These are phyloP conservation scores for Suillus bovinus DNA, from an alignment of 768 basidiomycete genomes.

Conservation along the genomic window DNA sequence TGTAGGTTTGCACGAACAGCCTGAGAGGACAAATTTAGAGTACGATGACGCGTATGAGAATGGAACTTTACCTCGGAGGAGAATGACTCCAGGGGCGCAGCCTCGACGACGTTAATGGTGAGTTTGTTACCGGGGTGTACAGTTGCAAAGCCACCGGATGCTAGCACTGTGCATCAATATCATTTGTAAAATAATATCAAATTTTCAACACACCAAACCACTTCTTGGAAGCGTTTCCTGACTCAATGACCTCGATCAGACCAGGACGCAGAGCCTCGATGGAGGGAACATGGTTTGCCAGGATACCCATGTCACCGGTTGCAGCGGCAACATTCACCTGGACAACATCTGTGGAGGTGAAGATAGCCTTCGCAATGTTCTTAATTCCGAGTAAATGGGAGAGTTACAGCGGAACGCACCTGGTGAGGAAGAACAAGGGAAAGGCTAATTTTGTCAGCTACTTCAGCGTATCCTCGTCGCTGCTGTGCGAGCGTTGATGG, in stretches of 20 bases:
- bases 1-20: slow-evolving; percentile 87
- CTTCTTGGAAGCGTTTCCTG: slow-evolving; percentile 78
- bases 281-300: slow-evolving; percentile 98
- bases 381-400: slow-evolving; percentile 15
- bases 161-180: slow-evolving; percentile 42
- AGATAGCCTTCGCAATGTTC: slow-evolving; percentile 67
- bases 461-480: slow-evolving; percentile 91
- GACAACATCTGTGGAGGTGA: slow-evolving; percentile 85
- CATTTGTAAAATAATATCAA: background rate
- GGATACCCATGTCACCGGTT: slow-evolving; percentile 98
- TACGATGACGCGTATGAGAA: background rate
- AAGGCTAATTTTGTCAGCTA: slow-evolving; percentile 86
- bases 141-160: slow-evolving; percentile 95
- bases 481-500: slow-evolving; percentile 51
- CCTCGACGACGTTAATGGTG: slow-evolving; percentile 97
- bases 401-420: slow-evolving; percentile 48
- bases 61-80: slow-evolving; percentile 74
- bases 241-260: slow-evolving; percentile 91
- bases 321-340: slow-evolving; percentile 96
- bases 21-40: slow-evolving; percentile 42
- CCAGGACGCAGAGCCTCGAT: slow-evolving; percentile 95
- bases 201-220: slow-evolving; percentile 81
- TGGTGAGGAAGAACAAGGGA: slow-evolving; percentile 95
- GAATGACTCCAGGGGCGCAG: slow-evolving; percentile 88
- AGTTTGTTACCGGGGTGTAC: slow-evolving; percentile 97